These are phyloP conservation scores for Nicotiana undulata DNA, from an alignment of 257 asterid genomes.

Conservation along the genomic window DNA sequence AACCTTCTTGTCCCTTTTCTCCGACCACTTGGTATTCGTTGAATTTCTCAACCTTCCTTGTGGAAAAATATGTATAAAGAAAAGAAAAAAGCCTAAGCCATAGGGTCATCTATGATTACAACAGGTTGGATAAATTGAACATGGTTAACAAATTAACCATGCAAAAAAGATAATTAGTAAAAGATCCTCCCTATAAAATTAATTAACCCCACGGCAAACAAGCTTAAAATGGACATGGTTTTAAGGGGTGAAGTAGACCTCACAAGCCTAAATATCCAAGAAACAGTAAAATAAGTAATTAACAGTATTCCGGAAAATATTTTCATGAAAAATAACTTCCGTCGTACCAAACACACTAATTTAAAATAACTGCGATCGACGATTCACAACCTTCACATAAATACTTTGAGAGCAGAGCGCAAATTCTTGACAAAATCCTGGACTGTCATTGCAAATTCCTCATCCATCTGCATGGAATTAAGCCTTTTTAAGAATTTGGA, in stretches of 20 bases:
- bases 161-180: constrained; percentile 4
- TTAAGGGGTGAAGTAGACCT: not conserved
- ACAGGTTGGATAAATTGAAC: constrained; percentile 14
- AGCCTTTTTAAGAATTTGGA: not conserved
- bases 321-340: not conserved
- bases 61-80: constrained; percentile 6
- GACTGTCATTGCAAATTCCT: constrained; percentile 20
- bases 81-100: constrained; percentile 16
- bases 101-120: constrained; percentile 20
- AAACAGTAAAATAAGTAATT: not conserved
- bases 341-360: not conserved
- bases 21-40: constrained; percentile 6
- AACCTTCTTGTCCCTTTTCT: constrained; percentile 2
- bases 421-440: constrained; percentile 31
- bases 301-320: not conserved
- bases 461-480: constrained; percentile 25
- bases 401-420: constrained; percentile 21
- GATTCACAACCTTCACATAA: constrained; percentile 11
- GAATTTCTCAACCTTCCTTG: constrained; percentile 1
- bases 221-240: constrained; percentile 11
- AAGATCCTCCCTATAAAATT: constrained; percentile 24
- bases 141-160: constrained; percentile 25
- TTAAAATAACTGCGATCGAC: not conserved
- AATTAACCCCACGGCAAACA: constrained; percentile 23
- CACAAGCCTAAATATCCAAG: constrained; percentile 5